These are phyloP conservation scores for Sporothrix brasiliensis DNA, from an alignment of 2,329 filamentous ascomycete species.

Conservation along the genomic window DNA sequence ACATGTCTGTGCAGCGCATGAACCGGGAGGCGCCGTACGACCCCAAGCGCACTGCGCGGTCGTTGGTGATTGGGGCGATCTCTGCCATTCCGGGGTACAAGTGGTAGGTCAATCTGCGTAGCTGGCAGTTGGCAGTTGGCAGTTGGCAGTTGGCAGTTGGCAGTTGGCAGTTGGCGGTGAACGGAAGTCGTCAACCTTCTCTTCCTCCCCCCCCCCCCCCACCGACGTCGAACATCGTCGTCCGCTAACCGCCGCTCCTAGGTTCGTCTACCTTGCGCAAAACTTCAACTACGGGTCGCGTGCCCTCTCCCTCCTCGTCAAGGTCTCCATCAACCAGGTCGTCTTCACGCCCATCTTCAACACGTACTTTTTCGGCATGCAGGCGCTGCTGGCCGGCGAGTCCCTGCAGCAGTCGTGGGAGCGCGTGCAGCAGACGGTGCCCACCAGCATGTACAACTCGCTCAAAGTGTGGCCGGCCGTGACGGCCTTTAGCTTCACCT, in stretches of 20 bases:
- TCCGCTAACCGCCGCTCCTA: slow-evolving; percentile 40
- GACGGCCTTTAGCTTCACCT: slow-evolving; percentile 85
- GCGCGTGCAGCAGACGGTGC: slow-evolving; percentile 74
- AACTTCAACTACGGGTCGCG: slow-evolving; percentile 84
- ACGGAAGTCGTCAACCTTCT: no score
- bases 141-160: neutral
- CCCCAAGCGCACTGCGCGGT: slow-evolving; percentile 67
- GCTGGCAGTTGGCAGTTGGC: neutral
- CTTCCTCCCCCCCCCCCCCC: neutral
- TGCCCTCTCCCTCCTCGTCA: slow-evolving; percentile 69
- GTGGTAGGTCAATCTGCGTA: slow-evolving; percentile 61
- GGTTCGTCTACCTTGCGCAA: slow-evolving; percentile 77
- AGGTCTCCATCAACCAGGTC: slow-evolving; percentile 78
- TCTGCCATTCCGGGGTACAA: slow-evolving; percentile 77
- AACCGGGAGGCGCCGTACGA: slow-evolving; percentile 64
- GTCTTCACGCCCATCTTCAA: slow-evolving; percentile 84
- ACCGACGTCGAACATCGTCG: neutral
- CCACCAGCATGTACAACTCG: slow-evolving; percentile 74
- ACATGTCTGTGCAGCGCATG: slow-evolving; percentile 76
- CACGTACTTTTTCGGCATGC: slow-evolving; percentile 78
- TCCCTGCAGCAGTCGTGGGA: slow-evolving; percentile 65
- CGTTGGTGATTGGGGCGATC: slow-evolving; percentile 72
- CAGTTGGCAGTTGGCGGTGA: neutral
- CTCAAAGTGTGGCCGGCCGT: slow-evolving; percentile 88
- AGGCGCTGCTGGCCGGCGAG: slow-evolving; percentile 73